Percentiles rank a stretch among this genome's conserved stretches.
Conservation (phyloP, 176 grass and related monocot genomes). For the Elaeis guineensis region DNA sequence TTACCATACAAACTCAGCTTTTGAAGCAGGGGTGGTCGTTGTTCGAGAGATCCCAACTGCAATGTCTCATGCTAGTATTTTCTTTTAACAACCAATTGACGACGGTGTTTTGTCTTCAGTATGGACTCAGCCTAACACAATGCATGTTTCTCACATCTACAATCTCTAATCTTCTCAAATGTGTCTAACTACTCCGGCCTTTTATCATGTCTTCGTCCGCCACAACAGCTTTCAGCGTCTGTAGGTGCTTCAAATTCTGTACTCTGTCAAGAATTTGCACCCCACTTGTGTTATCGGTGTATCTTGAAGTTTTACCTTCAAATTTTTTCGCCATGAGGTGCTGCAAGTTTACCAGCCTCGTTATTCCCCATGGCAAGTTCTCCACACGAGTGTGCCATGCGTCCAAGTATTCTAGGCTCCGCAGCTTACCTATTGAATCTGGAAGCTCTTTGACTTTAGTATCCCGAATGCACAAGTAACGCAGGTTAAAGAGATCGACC, state of each 20-base stretch:
- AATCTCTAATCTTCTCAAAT: neutral
- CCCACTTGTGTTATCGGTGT: neutral
- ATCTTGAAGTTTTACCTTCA: neutral
- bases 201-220: neutral
- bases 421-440: slow-evolving; percentile 21
- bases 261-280: neutral
- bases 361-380: neutral
- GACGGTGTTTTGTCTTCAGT: neutral
- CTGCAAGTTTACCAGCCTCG: neutral
- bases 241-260: neutral
- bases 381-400: neutral
- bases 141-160: neutral
- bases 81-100: neutral
- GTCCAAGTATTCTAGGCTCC: slow-evolving; percentile 25
- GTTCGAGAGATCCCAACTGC: neutral
- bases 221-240: neutral
- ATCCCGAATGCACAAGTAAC: slow-evolving; percentile 27
- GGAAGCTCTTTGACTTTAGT: slow-evolving; percentile 20
- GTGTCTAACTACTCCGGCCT: neutral
- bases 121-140: neutral
- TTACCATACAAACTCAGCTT: neutral
- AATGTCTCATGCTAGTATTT: neutral
- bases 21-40: neutral
- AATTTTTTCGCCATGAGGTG: neutral
- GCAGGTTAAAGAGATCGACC: slow-evolving; percentile 30